Evolutionary conservation across 2,329 filamentous ascomycete species (phyloP).

Genomic region (Pyrenophora tritici-repentis): DNA sequence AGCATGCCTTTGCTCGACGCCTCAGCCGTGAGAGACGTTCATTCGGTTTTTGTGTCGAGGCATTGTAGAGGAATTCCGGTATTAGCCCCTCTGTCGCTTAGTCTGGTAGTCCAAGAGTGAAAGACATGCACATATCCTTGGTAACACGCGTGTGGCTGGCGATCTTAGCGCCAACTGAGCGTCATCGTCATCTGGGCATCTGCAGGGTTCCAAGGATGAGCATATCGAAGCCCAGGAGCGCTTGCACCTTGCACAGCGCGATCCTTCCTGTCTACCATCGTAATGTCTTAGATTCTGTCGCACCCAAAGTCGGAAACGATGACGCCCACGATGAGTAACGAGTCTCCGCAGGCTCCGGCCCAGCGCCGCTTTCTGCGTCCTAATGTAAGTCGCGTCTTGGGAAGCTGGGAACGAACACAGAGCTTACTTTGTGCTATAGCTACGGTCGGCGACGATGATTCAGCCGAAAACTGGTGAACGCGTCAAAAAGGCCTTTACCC

Average conservation of each 20-base stretch:
- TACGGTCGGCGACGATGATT: slow-evolving; percentile 85
- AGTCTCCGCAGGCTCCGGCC: slow-evolving; percentile 36
- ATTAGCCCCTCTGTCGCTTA: neutral
- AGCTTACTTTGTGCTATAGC: slow-evolving; percentile 51
- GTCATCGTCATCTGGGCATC: slow-evolving; percentile 18
- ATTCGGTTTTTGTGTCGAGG: no score
- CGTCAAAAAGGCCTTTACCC: slow-evolving; percentile 76
- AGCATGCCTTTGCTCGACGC: neutral
- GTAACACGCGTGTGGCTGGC: slow-evolving; percentile 13
- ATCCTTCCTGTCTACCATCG: neutral
- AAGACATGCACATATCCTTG: neutral
- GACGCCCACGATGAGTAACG: slow-evolving; percentile 31
- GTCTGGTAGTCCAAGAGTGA: neutral
- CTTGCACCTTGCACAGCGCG: slow-evolving; percentile 5
- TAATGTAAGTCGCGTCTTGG: slow-evolving; percentile 35
- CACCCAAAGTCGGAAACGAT: neutral
- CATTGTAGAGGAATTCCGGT: neutral
- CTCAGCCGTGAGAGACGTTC: neutral
- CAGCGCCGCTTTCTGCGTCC: slow-evolving; percentile 46
- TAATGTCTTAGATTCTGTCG: slow-evolving; percentile 17
- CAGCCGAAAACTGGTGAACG: slow-evolving; percentile 85
- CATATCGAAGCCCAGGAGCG: slow-evolving; percentile 2
- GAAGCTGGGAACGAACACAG: neutral
- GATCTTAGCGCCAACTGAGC: slow-evolving; percentile 14
- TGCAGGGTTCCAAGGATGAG: slow-evolving; percentile 13